Evolutionary conservation across 495 filamentous ascomycete genomes (phyloP).

Genomic region (Penicillium maclennaniae): DNA sequence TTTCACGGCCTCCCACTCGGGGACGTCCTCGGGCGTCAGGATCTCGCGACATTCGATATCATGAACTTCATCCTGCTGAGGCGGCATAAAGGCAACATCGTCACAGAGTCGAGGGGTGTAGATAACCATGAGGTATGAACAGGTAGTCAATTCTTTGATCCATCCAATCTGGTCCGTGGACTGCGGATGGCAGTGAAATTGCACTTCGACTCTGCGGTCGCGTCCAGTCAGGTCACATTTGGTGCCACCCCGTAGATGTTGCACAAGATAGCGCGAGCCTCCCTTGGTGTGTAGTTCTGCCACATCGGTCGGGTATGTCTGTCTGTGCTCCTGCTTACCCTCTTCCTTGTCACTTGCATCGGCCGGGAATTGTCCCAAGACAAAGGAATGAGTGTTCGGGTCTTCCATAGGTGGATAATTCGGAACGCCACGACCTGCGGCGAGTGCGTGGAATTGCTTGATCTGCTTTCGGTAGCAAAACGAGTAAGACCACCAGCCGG

Average conservation of each 20-base stretch:
- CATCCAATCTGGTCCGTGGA: conserved; percentile 79
- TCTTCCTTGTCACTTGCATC: conserved; percentile 18
- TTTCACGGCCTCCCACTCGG: conserved; percentile 54
- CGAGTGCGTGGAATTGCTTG: conserved; percentile 86
- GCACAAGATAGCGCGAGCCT: conserved; percentile 84
- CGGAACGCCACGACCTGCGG: conserved; percentile 60
- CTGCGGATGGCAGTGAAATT: conserved; percentile 89
- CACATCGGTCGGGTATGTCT: conserved; percentile 33
- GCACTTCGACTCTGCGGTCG: conserved; percentile 79
- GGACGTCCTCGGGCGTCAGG: conserved; percentile 53
- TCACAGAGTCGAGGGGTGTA: conserved; percentile 90
- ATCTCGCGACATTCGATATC: conserved; percentile 74
- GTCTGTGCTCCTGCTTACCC: conserved; percentile 29
- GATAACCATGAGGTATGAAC: conserved; percentile 91
- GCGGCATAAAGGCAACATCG: conserved; percentile 87
- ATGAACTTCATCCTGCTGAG: conserved; percentile 74
- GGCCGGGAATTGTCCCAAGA: conserved; percentile 62
- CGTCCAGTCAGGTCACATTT: conserved; percentile 88
- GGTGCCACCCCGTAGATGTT: conserved; percentile 79
- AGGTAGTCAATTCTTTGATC: conserved; percentile 94
- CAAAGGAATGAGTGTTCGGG: conserved; percentile 68
- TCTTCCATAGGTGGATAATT: conserved; percentile 72
- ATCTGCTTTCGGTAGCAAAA: conserved; percentile 90
- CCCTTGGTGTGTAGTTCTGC: conserved; percentile 76
- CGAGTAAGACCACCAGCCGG: conserved; percentile 95